Base-by-base conservation (phyloP, 495 filamentous ascomycete species). In the Penicillium argentinense region DNA sequence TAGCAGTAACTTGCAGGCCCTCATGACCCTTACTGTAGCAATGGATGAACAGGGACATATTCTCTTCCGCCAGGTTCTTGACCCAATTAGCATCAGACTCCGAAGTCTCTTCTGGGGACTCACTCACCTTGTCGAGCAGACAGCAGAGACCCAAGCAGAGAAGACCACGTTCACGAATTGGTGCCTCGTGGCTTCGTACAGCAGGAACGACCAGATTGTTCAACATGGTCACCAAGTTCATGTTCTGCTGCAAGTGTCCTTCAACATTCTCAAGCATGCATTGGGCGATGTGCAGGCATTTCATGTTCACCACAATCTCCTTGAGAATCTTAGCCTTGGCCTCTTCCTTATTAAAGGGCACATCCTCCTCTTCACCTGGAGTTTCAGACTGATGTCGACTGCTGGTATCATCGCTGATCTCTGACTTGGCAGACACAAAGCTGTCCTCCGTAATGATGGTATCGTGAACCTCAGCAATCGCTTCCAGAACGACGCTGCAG, bases 131-230 rank as follows among this genome's bases (percentile, higher is more conserved):
- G 59, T 96, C 91, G 3, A 99, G 82, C 9, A 99, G 78, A 51
- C 88, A 89, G 66, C 89, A 93, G 22, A 99, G 77, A 12, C 95
- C 95, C 21, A 99, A 68, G 59, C 92, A 97, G 13, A 89, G 72
- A 2, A 98, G 74, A 30, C 95, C 93, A 26, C 88, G 79, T 68
- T 97, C 93, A 37, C 95, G 80, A 36, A 99, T 89, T 0, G 90
- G 89, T 1, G 90, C 89, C 63, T 97, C 93, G 58, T 95, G 90
- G 57, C 85, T 91, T 32, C 91, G 82, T 16, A 97, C 91, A 30
- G 93, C 95, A 4, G 95, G 95, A 1, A 97, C 89, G 28, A 99
- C 87, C 3, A 97, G 79, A 58, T 95, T 97, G 66, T 99, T 97
- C 30, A 97, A 76, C 88, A 97, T 96, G 22, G 88, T 87, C 2